A percentile compares a stretch with the other conserved stretches of the same genome.
Conservation (phyloP, 352 stramenopile species). For the Synura sp. region DNA sequence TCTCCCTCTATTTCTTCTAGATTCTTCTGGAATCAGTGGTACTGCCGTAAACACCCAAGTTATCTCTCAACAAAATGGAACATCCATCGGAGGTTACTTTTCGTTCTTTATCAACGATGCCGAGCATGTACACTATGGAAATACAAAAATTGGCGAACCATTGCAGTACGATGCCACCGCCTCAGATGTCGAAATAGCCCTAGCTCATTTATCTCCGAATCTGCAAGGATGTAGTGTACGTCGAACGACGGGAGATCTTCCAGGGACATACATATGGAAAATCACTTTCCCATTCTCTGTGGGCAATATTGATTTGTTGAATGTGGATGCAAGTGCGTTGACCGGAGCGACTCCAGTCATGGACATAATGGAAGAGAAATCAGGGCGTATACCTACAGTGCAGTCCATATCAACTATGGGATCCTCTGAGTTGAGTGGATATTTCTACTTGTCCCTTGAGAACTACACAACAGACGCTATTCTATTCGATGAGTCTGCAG, state of each 20-base stretch:
- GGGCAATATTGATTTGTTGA: not conserved
- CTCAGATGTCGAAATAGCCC: not conserved
- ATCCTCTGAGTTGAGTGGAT: not conserved
- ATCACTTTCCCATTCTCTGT: conserved; percentile 19
- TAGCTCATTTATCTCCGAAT: not conserved
- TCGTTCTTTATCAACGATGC: not conserved
- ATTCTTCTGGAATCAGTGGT: not conserved
- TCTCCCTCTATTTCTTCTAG: not conserved
- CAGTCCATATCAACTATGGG: conserved; percentile 14
- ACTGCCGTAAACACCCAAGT: not conserved
- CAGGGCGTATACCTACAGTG: not conserved
- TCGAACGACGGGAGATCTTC: not conserved
- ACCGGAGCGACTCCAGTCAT: not conserved
- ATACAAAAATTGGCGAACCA: not conserved
- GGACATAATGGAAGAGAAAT: not conserved
- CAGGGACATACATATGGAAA: conserved; percentile 19
- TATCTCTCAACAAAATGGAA: conserved; percentile 18
- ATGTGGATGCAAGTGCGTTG: conserved; percentile 1
- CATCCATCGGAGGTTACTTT: not conserved
- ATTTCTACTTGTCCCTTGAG: conserved; percentile 19
- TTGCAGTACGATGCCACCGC: conserved; percentile 1
- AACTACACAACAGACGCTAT: not conserved
- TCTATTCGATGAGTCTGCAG: not conserved
- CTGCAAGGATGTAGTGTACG: not conserved
- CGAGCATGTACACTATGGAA: too few relatives aligned